Evolutionary conservation across 768 basidiomycete genomes (phyloP).

Genomic region (Filobasidium floriforme): DNA sequence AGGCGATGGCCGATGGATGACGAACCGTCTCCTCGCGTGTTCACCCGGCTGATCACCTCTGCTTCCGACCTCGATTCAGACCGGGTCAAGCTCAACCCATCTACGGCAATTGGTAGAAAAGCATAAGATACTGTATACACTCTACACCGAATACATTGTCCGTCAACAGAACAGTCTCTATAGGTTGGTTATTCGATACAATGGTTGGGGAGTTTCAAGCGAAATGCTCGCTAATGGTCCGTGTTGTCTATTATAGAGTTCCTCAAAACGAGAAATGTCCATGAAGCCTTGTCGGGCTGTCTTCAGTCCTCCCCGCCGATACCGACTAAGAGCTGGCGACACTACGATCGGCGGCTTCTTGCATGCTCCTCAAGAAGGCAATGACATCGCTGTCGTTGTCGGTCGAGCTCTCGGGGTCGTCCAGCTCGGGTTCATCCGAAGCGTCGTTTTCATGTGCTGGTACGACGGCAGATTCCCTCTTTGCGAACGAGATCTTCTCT

Average conservation of each 20-base stretch:
- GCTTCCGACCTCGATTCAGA: too few species aligned
- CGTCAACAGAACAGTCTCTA: neutral
- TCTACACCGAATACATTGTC: neutral
- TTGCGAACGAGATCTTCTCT: slow-evolving; percentile 4
- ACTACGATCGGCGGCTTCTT: neutral
- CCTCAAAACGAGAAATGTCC: neutral
- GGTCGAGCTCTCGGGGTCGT: neutral
- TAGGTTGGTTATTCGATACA: neutral
- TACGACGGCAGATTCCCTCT: neutral
- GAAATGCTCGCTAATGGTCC: neutral
- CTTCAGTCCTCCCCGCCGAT: too few species aligned
- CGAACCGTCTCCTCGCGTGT: too few species aligned
- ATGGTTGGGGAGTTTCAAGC: neutral
- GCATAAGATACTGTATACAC: neutral
- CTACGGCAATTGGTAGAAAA: too few species aligned
- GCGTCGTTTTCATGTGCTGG: neutral
- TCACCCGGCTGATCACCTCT: too few species aligned
- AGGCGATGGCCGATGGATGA: too few species aligned
- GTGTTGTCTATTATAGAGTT: neutral
- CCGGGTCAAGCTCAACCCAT: too few species aligned
- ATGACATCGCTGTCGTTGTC: neutral
- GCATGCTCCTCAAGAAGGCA: neutral
- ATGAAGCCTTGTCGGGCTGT: neutral
- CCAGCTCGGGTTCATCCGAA: neutral
- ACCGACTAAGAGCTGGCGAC: neutral